Evolutionary conservation across 768 basidiomycete genomes (phyloP), one percentile per base, ranked within the genome.

Genomic region (Candolleomyces eurysporus): DNA sequence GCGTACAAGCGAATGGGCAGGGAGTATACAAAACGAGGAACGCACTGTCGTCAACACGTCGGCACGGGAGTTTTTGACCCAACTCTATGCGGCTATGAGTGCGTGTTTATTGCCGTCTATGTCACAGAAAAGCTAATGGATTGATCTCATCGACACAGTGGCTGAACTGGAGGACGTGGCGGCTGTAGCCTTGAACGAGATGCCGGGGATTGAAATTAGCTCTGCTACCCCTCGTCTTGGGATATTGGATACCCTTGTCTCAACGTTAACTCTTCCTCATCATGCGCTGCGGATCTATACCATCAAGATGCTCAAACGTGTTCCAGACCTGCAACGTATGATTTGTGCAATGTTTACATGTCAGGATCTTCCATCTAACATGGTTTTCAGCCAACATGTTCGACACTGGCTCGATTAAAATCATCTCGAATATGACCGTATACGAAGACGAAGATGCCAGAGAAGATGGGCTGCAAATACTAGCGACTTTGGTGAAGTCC

Each of bases 221-320:
- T 22, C n/a, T n/a, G 14, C 19, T 11, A 36, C 4, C 36, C 3
- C 9, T 3, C 39, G 9, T n/a, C 17, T 17, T 40, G 10, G 39
- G 21, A 16, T 26, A 21, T 8, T 42, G 54, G 21, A 42, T 36
- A 8, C 40, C 42, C 39, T 21, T 56, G 9, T 21, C 42, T 36
- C 5, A 19, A 43, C 19, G 6, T 36, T 56, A 13, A 16, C 17
- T 5, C 54, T 42, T 14, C 19, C 36, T 21, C 39, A 42, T 13
- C 54, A 43, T 14, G 21, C 54, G 36, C 40, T 56, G 9, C 54
- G 54, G 2, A 21, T 56, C 21, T 36, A 56, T 36, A 39, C 54
- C 17, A 56, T 56, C 19, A 56, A 56, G 22, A 40, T 56, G 54
- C 54, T 56, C 39, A 56, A 56, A 17, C 36, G 8, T 10, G 54